phyloP scores from a whole-genome alignment of 305 asterid species.

The Solanum aculeatissimum region DNA sequence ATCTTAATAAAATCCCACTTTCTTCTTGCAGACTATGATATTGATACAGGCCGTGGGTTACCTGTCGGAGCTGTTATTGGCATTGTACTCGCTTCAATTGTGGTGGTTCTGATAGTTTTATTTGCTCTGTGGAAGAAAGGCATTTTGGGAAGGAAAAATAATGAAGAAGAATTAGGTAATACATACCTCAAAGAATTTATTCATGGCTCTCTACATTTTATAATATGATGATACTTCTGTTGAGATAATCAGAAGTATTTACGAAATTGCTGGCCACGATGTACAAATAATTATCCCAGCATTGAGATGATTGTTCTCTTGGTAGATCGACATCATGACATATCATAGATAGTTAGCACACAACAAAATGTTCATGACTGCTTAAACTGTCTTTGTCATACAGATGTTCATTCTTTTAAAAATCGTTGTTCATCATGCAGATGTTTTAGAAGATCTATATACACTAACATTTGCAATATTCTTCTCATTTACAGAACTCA shows the following conservation, averaged over 20 bases:
- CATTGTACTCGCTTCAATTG: slow-evolving; percentile 43
- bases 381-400: not conserved
- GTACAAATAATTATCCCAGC: not conserved
- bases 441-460: not conserved
- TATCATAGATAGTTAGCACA: not conserved
- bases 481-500: slow-evolving; percentile 50
- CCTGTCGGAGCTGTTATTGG: slow-evolving; percentile 64
- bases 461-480: not conserved
- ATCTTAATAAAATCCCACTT: not conserved
- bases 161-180: slow-evolving; percentile 50
- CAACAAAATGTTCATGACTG: not conserved
- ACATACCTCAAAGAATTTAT: not conserved
- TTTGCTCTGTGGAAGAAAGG: slow-evolving; percentile 55
- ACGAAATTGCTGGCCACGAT: not conserved
- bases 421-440: not conserved
- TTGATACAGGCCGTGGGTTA: slow-evolving; percentile 26
- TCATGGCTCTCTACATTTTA: not conserved
- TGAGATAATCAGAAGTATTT: not conserved
- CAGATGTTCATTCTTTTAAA: not conserved
- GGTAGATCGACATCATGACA: not conserved
- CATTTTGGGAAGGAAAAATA: slow-evolving; percentile 34
- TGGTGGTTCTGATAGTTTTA: slow-evolving; percentile 22
- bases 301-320: not conserved
- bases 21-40: slow-evolving; percentile 40
- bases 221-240: not conserved